Base-by-base conservation (phyloP, 2,329 filamentous ascomycete genomes). In the Zymoseptoria pseudotritici region DNA sequence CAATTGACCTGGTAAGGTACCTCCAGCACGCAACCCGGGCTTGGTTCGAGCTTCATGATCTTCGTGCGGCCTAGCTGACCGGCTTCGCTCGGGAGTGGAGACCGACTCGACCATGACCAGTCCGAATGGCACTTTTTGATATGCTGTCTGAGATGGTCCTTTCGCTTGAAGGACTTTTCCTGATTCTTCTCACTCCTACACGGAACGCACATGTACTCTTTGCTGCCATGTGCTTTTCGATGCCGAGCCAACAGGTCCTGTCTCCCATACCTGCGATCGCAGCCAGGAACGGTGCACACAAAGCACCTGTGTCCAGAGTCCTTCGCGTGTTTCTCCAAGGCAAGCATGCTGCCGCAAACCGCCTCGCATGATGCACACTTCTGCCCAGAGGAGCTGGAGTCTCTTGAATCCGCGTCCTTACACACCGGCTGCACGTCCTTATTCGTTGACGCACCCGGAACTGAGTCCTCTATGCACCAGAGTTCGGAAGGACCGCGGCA, bases 321-420 rank as follows among this genome's bases (percentile, higher is more conserved):
- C 22, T 58, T 60, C 13, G 62, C 62, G 26, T 64, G 62, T n/a
- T 50, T 26, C 54, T 64, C 62, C 26, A 64, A 46, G 13, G 52
- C 11, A 52, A 54, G 19, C 62, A 53, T 26, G 51, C 56, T 26
- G 53, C 50, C 19, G n/a, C 50, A 46, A 54, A 54, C 13, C n/a
- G 17, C 56, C 10, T 6, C 13, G 36, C 36, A 46, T 6, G 36
- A 46, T n/a, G 36, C 13, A 17, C 36, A 46, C 36, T n/a, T 46
- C 13, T 46, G 36, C 13, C 36, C 36, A 11, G 36, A 46, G 36
- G 36, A 42, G 36, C 36, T 42, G 36, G 36, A 42, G 36, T 42
- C 36, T 42, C 36, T 42, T 17, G 36, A 42, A 11, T 17, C 17
- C 17, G 36, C 3, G 22, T 5, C 22, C 22, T 24, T 24, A 24